phyloP scores from a whole-genome alignment of 306 rosid genomes.

The Cicer judaicum region DNA sequence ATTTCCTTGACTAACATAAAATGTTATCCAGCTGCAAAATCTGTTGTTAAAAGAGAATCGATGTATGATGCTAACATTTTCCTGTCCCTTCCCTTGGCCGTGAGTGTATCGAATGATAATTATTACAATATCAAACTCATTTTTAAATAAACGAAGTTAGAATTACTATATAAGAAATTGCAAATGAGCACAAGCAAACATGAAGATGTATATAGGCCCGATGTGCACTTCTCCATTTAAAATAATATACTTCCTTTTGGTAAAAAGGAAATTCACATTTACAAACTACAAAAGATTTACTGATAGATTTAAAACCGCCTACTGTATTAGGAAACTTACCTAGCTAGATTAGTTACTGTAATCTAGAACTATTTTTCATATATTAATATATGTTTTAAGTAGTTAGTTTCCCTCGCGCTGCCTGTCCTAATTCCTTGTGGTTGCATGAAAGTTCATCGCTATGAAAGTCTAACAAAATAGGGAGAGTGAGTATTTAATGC shows the following conservation, averaged over 20 bases:
- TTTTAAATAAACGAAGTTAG: not conserved
- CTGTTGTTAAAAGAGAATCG: not conserved
- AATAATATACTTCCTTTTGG: conserved; percentile 16
- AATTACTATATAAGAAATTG: not conserved
- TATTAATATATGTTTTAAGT: conserved; percentile 5
- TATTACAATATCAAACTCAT: not conserved
- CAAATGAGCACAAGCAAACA: conserved; percentile 5
- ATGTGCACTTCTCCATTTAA: not conserved
- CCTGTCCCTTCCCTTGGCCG: not conserved
- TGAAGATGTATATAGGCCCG: conserved; percentile 1
- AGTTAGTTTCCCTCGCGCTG: conserved; percentile 17
- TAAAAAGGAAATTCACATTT: conserved; percentile 20
- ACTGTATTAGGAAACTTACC: conserved; percentile 12
- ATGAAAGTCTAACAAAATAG: conserved; percentile 19
- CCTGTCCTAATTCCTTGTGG: conserved; percentile 4
- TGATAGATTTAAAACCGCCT: not conserved
- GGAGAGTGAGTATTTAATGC: not conserved
- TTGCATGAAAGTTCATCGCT: conserved; percentile 19
- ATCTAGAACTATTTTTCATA: conserved; percentile 35
- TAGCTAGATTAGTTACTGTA: conserved; percentile 1
- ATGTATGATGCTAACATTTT: not conserved
- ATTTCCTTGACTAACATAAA: not conserved
- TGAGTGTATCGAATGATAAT: not conserved
- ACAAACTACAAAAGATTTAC: conserved; percentile 35
- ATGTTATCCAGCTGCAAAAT: not conserved